A percentile compares a stretch with the other conserved stretches of the same genome.
These are phyloP conservation scores for Rhodotorula kratochvilovae DNA, from an alignment of 768 basidiomycete species.

Conservation along the genomic window DNA sequence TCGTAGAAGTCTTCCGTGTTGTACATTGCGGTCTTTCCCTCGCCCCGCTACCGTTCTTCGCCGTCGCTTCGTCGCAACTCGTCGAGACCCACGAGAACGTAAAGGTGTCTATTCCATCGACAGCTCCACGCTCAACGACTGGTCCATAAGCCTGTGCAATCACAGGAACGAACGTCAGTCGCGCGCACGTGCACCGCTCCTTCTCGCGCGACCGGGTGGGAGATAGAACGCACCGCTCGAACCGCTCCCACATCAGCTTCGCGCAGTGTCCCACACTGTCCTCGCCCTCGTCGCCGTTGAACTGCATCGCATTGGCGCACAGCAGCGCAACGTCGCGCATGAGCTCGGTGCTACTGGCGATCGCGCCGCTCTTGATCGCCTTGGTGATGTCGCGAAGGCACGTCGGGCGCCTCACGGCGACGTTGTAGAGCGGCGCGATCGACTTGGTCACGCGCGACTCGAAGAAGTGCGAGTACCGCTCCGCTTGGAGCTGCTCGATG, in stretches of 20 bases:
- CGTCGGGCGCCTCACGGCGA: constrained; percentile 18
- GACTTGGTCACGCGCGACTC: constrained; percentile 10
- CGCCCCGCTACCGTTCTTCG: too few species aligned
- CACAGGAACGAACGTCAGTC: neutral
- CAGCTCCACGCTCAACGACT: neutral
- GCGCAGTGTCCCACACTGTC: constrained; percentile 24
- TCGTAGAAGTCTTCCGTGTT: too few species aligned
- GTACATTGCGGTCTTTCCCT: too few species aligned
- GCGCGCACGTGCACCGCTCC: too few species aligned
- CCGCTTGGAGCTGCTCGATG: constrained; percentile 18
- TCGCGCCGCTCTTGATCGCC: constrained; percentile 24
- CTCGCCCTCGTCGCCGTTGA: constrained; percentile 33
- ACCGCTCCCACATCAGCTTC: constrained; percentile 18
- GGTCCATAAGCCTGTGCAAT: constrained; percentile 8
- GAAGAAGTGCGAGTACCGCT: constrained; percentile 27
- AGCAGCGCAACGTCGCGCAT: constrained; percentile 32
- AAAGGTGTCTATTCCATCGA: neutral
- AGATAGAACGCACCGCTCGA: constrained; percentile 29
- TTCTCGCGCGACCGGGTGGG: neutral
- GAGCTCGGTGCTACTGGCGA: constrained; percentile 12
- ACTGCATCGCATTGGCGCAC: constrained; percentile 37
- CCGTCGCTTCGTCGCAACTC: too few species aligned
- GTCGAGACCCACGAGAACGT: too few species aligned
- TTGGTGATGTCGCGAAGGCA: constrained; percentile 23
- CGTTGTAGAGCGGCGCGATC: constrained; percentile 26